Percentiles rank a stretch among this genome's conserved stretches.
These are phyloP conservation scores for Alternaria hordeiaustralica DNA, from an alignment of 2,329 filamentous ascomycete species.

Conservation along the genomic window DNA sequence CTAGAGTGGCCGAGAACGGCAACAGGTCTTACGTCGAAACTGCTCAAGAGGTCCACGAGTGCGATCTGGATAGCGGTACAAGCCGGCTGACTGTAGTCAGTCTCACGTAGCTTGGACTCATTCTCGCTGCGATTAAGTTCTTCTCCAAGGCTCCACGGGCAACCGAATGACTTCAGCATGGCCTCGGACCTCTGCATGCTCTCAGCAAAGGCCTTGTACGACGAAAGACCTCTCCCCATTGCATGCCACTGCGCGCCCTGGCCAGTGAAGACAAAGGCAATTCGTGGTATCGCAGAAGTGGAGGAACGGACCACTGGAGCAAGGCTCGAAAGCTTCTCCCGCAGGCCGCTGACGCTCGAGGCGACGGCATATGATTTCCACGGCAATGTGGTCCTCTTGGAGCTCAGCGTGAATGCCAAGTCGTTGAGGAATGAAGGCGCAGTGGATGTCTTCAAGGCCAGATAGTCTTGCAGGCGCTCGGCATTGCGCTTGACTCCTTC, in stretches of 20 bases:
- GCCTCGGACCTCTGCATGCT: constrained; percentile 7
- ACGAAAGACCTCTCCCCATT: constrained; percentile 27
- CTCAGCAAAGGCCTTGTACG: not conserved
- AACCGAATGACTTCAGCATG: constrained; percentile 12
- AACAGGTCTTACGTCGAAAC: constrained; percentile 13
- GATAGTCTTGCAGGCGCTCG: constrained; percentile 7
- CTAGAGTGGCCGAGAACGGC: constrained; percentile 27
- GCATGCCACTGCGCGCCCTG: constrained; percentile 45
- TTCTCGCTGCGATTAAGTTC: constrained; percentile 5
- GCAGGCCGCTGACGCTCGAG: not conserved
- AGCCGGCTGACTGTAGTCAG: constrained; percentile 21
- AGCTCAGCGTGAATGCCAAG: constrained; percentile 6
- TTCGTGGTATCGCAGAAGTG: constrained; percentile 4
- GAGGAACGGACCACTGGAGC: constrained; percentile 8
- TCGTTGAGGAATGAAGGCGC: constrained; percentile 1
- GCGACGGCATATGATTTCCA: constrained; percentile 9
- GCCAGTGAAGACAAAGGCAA: constrained; percentile 41
- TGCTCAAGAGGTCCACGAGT: constrained; percentile 21
- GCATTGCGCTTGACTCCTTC: constrained; percentile 8
- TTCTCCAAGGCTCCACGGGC: constrained; percentile 5
- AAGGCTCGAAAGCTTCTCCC: constrained; percentile 1
- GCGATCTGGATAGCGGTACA: constrained; percentile 29
- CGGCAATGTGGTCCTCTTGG: constrained; percentile 2
- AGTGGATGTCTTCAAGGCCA: not conserved
- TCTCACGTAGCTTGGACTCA: constrained; percentile 5